phyloP scores from a whole-genome alignment of 192 early-diverging fungal species.

The Helicostylum pulchrum region DNA sequence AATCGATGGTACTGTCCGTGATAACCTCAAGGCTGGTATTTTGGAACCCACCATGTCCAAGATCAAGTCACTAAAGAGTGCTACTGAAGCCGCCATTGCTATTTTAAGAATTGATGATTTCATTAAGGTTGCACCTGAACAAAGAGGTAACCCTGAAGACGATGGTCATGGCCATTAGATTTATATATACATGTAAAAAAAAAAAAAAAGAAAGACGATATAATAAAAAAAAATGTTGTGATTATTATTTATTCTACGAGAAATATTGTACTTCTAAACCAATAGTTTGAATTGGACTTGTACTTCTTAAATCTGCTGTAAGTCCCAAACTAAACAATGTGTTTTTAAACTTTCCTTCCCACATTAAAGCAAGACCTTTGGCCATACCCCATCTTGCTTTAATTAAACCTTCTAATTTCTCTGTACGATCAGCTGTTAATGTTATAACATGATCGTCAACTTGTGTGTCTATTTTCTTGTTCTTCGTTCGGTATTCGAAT shows the following conservation, averaged over 20 bases:
- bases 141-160: constrained; percentile 37
- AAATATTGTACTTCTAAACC: constrained; percentile 59
- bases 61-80: constrained; percentile 95
- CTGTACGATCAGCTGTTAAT: constrained; percentile 24
- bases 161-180: constrained; percentile 52
- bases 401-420: constrained; percentile 34
- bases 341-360: constrained; percentile 68
- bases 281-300: constrained; percentile 51
- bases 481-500: constrained; percentile 71
- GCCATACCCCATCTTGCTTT: constrained; percentile 28
- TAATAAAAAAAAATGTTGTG: too few relatives aligned
- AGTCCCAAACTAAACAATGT: constrained; percentile 66
- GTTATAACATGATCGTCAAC: not conserved
- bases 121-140: constrained; percentile 65
- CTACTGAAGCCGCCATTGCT: constrained; percentile 97
- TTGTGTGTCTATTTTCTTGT: constrained; percentile 11
- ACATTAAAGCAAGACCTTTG: constrained; percentile 61
- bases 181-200: not conserved
- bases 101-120: constrained; percentile 95
- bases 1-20: constrained; percentile 87
- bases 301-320: constrained; percentile 52
- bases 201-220: not conserved
- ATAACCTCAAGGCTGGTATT: constrained; percentile 92
- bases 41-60: constrained; percentile 98
- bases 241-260: constrained; percentile 32